Percentiles rank a stretch among this genome's conserved stretches.
These are phyloP conservation scores for Plasmodium falciparum DNA, from an alignment of 169 alveolate genomes.

Conservation along the genomic window DNA sequence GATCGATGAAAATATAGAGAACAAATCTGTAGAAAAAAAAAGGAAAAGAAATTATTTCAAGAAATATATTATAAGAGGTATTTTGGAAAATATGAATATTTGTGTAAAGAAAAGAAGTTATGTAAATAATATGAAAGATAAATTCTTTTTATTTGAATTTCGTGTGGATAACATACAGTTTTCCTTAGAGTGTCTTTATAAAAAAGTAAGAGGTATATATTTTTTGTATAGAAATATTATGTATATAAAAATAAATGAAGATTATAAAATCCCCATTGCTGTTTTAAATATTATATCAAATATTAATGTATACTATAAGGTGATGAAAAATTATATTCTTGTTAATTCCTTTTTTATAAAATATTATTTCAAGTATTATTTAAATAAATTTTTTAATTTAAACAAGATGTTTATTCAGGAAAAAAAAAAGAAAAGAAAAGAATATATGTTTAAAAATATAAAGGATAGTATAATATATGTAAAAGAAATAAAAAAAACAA, in stretches of 20 bases:
- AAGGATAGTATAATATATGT: too few relatives aligned
- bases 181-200: constrained; percentile 40
- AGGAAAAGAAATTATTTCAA: constrained; percentile 18
- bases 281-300: constrained; percentile 45
- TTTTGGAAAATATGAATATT: constrained; percentile 13
- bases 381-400: constrained; percentile 23
- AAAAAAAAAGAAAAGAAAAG: neutral
- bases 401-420: neutral
- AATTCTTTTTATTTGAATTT: constrained; percentile 41
- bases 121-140: constrained; percentile 45
- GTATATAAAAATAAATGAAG: constrained; percentile 16
- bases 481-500: too few relatives aligned
- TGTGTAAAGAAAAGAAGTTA: constrained; percentile 26
- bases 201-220: constrained; percentile 55
- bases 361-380: constrained; percentile 40
- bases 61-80: constrained; percentile 18
- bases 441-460: too few relatives aligned
- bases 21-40: neutral
- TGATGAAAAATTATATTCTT: constrained; percentile 6
- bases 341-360: constrained; percentile 55
- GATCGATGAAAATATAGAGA: neutral
- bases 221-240: constrained; percentile 34
- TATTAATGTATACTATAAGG: constrained; percentile 14
- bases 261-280: constrained; percentile 26
- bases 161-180: constrained; percentile 37